phyloP scores from a whole-genome alignment of 2,329 filamentous ascomycete species.

The Epichloe typhina region DNA sequence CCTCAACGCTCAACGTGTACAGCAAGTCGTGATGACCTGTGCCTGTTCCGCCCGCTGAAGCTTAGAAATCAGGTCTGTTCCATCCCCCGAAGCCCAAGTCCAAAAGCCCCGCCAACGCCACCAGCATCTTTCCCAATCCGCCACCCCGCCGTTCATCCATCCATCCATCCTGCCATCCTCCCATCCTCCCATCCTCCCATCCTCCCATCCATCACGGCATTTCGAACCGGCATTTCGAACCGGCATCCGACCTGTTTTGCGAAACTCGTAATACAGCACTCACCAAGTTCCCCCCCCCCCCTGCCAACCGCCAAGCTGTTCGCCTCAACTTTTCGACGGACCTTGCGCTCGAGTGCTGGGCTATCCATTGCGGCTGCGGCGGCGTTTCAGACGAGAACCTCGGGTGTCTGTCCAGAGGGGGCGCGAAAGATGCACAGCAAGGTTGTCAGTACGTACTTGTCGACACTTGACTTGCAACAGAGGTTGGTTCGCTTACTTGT shows the following conservation, averaged over 20 bases:
- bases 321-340: slow-evolving; percentile 65
- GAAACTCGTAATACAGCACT: too few relatives aligned
- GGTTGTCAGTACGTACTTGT: slow-evolving; percentile 60
- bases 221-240: too few relatives aligned
- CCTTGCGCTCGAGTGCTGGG: slow-evolving; percentile 62
- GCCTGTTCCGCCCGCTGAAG: not conserved
- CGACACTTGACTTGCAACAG: not conserved
- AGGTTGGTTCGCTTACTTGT: not conserved
- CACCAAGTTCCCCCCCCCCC: too few relatives aligned
- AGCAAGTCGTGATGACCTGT: not conserved
- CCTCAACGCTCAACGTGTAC: not conserved
- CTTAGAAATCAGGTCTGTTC: slow-evolving; percentile 10
- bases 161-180: not conserved
- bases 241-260: not conserved
- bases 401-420: not conserved
- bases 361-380: slow-evolving; percentile 60
- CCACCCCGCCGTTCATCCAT: too few relatives aligned
- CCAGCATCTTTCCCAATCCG: too few relatives aligned
- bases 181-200: not conserved
- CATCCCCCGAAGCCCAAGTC: too few relatives aligned
- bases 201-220: not conserved
- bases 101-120: too few relatives aligned
- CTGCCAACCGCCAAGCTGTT: slow-evolving; percentile 66
- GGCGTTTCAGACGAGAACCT: slow-evolving; percentile 35
- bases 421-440: slow-evolving; percentile 74